These are phyloP conservation scores for Choanephora cucurbitarum DNA, from an alignment of 371 early-diverging fungal species.

Conservation along the genomic window DNA sequence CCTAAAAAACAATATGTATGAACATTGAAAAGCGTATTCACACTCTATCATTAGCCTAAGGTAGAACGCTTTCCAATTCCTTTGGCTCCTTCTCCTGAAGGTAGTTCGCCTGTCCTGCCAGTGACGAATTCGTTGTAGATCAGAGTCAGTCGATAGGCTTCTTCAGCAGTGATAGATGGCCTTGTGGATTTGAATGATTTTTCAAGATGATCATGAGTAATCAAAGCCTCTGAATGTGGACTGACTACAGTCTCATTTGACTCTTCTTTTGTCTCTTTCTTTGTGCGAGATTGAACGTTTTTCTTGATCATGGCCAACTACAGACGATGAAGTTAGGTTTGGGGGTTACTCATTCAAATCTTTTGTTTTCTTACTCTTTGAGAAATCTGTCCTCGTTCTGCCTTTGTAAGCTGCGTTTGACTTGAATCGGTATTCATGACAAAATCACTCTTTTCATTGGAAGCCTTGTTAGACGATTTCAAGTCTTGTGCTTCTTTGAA, in stretches of 20 bases:
- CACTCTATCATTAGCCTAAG: conserved; percentile 48
- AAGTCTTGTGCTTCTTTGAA: conserved; percentile 46
- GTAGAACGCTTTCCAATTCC: conserved; percentile 69
- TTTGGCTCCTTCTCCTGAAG: conserved; percentile 66
- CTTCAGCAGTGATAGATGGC: conserved; percentile 68
- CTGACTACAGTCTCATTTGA: conserved; percentile 7
- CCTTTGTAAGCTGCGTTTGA: conserved; percentile 54
- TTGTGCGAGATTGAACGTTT: conserved; percentile 16
- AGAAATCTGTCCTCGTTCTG: conserved; percentile 64
- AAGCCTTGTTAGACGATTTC: conserved; percentile 23
- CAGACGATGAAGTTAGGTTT: not conserved
- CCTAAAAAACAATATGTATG: too few species aligned
- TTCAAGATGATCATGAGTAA: conserved; percentile 57
- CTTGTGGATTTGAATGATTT: conserved; percentile 61
- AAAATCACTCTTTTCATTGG: conserved; percentile 34
- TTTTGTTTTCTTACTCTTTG: conserved; percentile 47
- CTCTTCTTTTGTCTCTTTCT: not conserved
- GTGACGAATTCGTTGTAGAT: conserved; percentile 73
- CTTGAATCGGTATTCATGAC: conserved; percentile 29
- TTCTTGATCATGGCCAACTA: conserved; percentile 61
- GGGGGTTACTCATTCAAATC: conserved; percentile 8
- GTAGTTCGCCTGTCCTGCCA: conserved; percentile 68
- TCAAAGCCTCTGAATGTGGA: conserved; percentile 37
- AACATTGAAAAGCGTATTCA: too few species aligned
- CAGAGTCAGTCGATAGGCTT: conserved; percentile 52